These are phyloP conservation scores for Limnomonas spitsbergensis DNA, from an alignment of 139 green algal species.

Conservation along the genomic window DNA sequence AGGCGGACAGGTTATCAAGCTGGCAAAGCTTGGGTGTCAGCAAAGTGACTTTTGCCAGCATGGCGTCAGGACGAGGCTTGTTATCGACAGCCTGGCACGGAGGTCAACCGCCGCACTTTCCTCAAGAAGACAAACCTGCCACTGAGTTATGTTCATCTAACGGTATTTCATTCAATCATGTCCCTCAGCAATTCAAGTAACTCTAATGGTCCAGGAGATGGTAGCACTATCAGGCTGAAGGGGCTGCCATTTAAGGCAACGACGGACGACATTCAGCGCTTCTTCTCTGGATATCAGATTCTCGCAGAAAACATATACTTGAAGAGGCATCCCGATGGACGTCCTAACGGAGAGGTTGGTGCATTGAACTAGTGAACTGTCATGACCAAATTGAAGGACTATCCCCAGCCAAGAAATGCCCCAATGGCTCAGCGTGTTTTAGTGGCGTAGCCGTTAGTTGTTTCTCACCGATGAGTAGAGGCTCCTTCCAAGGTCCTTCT, in stretches of 20 bases:
- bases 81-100: too few species aligned
- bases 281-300: slow-evolving; percentile 56
- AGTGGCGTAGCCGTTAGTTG: too few species aligned
- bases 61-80: too few species aligned
- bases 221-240: neutral
- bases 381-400: neutral
- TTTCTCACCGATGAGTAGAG: too few species aligned
- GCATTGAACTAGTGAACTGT: neutral
- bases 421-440: neutral
- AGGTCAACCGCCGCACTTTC: too few species aligned
- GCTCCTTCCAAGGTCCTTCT: too few species aligned
- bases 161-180: too few species aligned
- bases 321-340: slow-evolving; percentile 49
- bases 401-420: neutral
- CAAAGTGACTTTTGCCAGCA: too few species aligned
- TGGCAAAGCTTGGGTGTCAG: too few species aligned
- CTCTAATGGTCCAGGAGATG: neutral
- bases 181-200: neutral
- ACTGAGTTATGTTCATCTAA: too few species aligned
- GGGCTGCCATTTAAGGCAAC: slow-evolving; percentile 65
- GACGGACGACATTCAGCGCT: slow-evolving; percentile 59
- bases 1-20: too few species aligned
- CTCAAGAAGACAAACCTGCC: too few species aligned
- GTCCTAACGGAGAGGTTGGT: slow-evolving; percentile 58
- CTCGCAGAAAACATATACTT: slow-evolving; percentile 38